Conservation (phyloP, 352 stramenopile genomes). For the Globisporangium rhizosaccharum region DNA sequence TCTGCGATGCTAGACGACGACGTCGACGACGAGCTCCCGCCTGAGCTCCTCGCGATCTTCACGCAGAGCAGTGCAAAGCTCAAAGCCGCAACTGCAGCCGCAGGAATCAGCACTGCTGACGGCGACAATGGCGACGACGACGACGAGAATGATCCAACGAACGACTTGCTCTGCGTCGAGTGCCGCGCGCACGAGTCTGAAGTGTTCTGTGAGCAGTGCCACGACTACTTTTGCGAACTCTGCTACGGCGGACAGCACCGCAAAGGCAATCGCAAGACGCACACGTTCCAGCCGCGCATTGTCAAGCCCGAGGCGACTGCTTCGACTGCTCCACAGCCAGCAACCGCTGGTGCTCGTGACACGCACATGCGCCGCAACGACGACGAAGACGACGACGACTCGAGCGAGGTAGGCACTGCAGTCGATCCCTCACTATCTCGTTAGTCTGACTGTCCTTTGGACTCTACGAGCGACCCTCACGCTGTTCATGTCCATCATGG, state of each 20-base stretch:
- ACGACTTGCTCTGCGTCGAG: constrained; percentile 66
- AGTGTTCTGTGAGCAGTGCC: constrained; percentile 84
- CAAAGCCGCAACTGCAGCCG: constrained; percentile 8
- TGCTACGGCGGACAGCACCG: constrained; percentile 82
- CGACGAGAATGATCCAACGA: constrained; percentile 14
- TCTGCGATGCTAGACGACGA: constrained; percentile 76
- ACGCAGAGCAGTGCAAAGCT: constrained; percentile 16
- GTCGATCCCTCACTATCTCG: too few species aligned
- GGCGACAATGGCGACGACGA: constrained; percentile 1
- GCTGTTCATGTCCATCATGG: not conserved
- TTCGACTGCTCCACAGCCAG: not conserved
- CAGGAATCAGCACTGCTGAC: constrained; percentile 3
- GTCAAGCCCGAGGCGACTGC: not conserved
- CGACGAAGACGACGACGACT: constrained; percentile 15
- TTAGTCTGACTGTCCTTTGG: too few species aligned
- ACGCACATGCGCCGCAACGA: constrained; percentile 8
- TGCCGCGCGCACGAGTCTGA: constrained; percentile 60
- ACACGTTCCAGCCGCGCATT: constrained; percentile 75
- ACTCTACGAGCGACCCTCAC: not conserved
- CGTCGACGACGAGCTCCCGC: constrained; percentile 47
- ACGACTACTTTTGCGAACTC: constrained; percentile 86
- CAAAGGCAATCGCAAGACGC: constrained; percentile 68
- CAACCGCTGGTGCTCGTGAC: not conserved
- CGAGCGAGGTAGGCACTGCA: constrained; percentile 5
- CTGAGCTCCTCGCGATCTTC: constrained; percentile 48